Evolutionary conservation across 352 stramenopile species (phyloP).

Genomic region (Phytophthora chlamydospora): DNA sequence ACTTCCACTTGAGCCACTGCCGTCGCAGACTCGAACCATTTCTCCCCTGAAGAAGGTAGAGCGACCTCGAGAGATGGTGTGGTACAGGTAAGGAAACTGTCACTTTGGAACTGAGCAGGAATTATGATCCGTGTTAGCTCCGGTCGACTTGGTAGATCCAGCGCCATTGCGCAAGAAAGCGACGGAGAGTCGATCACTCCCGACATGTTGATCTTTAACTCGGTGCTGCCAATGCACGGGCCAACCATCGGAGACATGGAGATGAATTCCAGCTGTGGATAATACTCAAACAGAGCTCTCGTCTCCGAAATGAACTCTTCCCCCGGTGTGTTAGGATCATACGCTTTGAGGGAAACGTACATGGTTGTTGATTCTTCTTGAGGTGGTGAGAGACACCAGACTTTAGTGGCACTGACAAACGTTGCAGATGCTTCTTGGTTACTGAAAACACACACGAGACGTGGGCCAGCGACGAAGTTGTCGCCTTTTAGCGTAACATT

Average conservation of each 20-base stretch:
- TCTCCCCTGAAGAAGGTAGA: constrained; percentile 14
- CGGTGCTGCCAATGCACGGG: constrained; percentile 37
- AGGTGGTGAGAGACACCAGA: constrained; percentile 37
- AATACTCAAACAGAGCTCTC: constrained; percentile 42
- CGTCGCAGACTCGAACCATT: constrained; percentile 25
- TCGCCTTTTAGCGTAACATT: constrained; percentile 41
- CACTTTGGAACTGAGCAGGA: constrained; percentile 29
- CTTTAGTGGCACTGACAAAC: constrained; percentile 32
- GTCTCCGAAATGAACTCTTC: constrained; percentile 39
- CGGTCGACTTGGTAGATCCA: constrained; percentile 31
- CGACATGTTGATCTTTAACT: constrained; percentile 28
- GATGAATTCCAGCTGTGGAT: constrained; percentile 29
- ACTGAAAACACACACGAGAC: constrained; percentile 51
- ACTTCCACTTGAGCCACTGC: constrained; percentile 39
- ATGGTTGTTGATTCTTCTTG: constrained; percentile 20
- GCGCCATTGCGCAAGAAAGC: constrained; percentile 45
- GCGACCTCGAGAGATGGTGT: constrained; percentile 31
- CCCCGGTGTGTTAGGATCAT: constrained; percentile 12
- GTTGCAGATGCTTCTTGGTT: constrained; percentile 33
- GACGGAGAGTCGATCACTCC: constrained; percentile 32
- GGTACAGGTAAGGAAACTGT: constrained; percentile 34
- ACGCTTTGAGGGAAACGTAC: constrained; percentile 43
- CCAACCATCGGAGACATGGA: constrained; percentile 44
- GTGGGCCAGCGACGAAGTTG: constrained; percentile 36
- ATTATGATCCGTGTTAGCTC: constrained; percentile 16